Evolutionary conservation across 2,329 filamentous ascomycete species (phyloP).

Genomic region (Trichoderma sp.): DNA sequence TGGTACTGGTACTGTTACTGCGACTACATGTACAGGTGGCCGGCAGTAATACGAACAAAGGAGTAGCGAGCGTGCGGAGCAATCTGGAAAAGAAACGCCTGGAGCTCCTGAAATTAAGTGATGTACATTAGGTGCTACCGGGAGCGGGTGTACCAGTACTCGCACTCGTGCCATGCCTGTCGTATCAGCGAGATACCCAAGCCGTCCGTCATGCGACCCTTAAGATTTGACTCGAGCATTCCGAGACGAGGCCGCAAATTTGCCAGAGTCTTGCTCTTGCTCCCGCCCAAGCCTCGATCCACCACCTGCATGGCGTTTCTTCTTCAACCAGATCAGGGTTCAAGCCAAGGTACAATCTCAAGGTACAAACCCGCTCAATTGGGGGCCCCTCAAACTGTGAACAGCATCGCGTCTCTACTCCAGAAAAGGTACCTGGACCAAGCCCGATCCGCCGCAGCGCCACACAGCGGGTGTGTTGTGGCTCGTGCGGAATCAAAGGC

Average conservation of each 20-base stretch:
- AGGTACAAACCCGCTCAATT: neutral
- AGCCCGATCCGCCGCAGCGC: slow-evolving; percentile 19
- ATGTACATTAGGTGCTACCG: slow-evolving; percentile 3
- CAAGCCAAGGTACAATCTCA: neutral
- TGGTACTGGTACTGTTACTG: neutral
- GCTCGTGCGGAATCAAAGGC: neutral
- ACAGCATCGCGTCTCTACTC: neutral
- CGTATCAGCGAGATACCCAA: slow-evolving; percentile 8
- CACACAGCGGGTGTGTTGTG: slow-evolving; percentile 17
- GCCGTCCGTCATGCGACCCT: slow-evolving; percentile 11
- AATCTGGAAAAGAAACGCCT: neutral
- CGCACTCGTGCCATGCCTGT: slow-evolving; percentile 1
- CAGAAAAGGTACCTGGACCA: slow-evolving; percentile 9
- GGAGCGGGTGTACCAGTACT: neutral
- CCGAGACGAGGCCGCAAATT: slow-evolving; percentile 3
- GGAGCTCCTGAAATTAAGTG: slow-evolving; percentile 20
- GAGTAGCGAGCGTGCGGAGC: slow-evolving; percentile 11
- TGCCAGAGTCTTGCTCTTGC: neutral
- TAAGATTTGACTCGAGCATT: slow-evolving; percentile 12
- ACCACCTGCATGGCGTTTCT: neutral
- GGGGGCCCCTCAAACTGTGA: neutral
- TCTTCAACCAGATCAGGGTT: neutral
- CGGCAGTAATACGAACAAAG: slow-evolving; percentile 11
- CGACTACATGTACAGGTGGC: neutral
- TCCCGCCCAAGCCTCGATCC: neutral